These are phyloP conservation scores for Leonotis leonurus DNA, from an alignment of 257 asterid genomes.

Conservation along the genomic window DNA sequence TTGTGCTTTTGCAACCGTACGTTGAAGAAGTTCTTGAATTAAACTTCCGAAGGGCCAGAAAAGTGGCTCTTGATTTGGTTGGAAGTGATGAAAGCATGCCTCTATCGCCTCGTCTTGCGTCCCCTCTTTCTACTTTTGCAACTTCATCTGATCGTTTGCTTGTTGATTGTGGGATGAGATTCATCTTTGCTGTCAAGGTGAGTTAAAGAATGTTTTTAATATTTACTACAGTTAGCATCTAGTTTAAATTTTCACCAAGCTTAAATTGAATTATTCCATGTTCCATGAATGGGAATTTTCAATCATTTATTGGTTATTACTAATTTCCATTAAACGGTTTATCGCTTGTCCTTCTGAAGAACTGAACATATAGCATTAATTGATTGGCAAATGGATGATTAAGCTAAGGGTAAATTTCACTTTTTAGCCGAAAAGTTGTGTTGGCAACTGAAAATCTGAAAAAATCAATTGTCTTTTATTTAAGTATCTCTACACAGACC, in stretches of 20 bases:
- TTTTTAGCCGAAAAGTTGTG: neutral
- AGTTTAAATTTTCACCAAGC: neutral
- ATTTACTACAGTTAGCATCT: too few species aligned
- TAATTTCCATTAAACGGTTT: too few species aligned
- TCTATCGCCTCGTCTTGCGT: conserved; percentile 92
- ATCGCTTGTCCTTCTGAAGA: too few species aligned
- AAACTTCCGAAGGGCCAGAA: conserved; percentile 79
- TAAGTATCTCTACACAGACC: neutral
- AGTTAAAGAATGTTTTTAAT: conserved; percentile 18
- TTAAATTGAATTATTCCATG: neutral
- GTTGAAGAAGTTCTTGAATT: conserved; percentile 88
- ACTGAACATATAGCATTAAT: too few species aligned
- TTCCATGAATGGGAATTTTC: neutral
- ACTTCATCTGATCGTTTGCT: conserved; percentile 72
- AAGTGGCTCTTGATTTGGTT: conserved; percentile 69
- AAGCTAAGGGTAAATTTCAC: neutral
- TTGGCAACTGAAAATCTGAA: neutral
- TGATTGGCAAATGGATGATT: neutral
- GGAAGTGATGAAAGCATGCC: conserved; percentile 66
- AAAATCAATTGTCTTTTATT: neutral
- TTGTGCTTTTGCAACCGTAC: conserved; percentile 88
- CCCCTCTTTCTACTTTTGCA: conserved; percentile 88
- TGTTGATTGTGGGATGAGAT: conserved; percentile 91
- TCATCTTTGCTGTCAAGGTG: conserved; percentile 78
- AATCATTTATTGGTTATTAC: neutral